Base-by-base conservation (phyloP, 768 basidiomycete genomes). In the Amanita rubescens region DNA sequence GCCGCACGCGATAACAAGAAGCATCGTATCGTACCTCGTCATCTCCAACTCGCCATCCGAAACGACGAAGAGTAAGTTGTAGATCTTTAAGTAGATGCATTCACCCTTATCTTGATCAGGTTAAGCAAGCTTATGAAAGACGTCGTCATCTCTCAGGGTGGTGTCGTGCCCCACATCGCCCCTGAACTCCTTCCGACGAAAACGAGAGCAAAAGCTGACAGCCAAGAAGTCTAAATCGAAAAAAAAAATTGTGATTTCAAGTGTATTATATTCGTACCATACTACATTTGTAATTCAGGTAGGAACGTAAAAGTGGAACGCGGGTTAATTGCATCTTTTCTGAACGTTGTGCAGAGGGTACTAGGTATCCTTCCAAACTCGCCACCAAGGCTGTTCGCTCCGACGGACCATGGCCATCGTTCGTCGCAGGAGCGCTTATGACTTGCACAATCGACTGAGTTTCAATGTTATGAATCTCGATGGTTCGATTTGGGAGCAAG, bases 91-190 rank as follows among this genome's bases (percentile, higher is more conserved):
- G n/a, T n/a, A n/a, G n/a, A n/a, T n/a, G n/a, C n/a, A n/a, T n/a
- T n/a, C n/a, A n/a, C n/a, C n/a, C n/a, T 25, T 12, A 17, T 2
- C 43, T 49, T 43, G 27, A 30, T 14, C 46, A 83, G 82, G 68
- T 69, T 90, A 60, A 85, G 87, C 74, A 87, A 82, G 61, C 85
- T 93, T 58, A 81, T 94, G 54, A 90, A 89, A 17, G 76, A 82
- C 53, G 91, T 93, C 59, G 84, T 89, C 66, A 93, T 94, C 75
- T 90, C 87, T 20, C 90, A 93, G 68, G 91, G 91, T 70, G 91
- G 90, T 77, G 87, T 90, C 51, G 68, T 71, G 7, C 69, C 67
- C 38, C 69, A 69, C 55, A 69, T 70, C 24, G 65, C 67, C 34
- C 66, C 70, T 42, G 73, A 75, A 58, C 68, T 75, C 1, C 62